phyloP scores from a whole-genome alignment of 2,329 filamentous ascomycete genomes.

The Aspergillus jensenii region DNA sequence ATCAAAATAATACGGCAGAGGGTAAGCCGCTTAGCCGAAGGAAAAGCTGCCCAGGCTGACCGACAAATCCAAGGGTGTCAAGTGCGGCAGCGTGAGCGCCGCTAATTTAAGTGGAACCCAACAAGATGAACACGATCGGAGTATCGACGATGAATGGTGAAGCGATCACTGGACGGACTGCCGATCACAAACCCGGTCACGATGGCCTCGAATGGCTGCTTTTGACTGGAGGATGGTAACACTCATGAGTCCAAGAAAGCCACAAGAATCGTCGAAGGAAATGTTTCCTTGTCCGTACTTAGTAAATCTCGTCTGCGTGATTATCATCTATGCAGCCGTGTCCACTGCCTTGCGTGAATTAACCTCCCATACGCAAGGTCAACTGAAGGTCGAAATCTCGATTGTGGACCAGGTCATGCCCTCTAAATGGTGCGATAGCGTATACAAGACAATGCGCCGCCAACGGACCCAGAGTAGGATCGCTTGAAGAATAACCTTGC shows the following conservation, averaged over 20 bases:
- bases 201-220: not conserved
- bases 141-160: slow-evolving; percentile 3
- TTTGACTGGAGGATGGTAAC: not conserved
- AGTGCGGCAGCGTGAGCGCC: not conserved
- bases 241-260: not conserved
- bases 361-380: too few relatives aligned
- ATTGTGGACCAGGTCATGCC: too few relatives aligned
- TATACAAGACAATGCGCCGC: too few relatives aligned
- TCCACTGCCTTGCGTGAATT: too few relatives aligned
- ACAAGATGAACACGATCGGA: slow-evolving; percentile 3
- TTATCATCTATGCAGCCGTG: too few relatives aligned
- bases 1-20: not conserved
- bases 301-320: too few relatives aligned
- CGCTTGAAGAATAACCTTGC: too few relatives aligned
- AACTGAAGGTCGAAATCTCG: too few relatives aligned
- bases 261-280: not conserved
- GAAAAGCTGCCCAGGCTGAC: not conserved
- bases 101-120: not conserved
- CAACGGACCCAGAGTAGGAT: too few relatives aligned
- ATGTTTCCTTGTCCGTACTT: not conserved
- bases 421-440: too few relatives aligned
- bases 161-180: not conserved
- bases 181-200: slow-evolving; percentile 1
- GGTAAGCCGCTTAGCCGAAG: too few relatives aligned
- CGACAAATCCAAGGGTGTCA: not conserved